phyloP scores from a whole-genome alignment of 75 land plant species.

The Pinus taeda region DNA sequence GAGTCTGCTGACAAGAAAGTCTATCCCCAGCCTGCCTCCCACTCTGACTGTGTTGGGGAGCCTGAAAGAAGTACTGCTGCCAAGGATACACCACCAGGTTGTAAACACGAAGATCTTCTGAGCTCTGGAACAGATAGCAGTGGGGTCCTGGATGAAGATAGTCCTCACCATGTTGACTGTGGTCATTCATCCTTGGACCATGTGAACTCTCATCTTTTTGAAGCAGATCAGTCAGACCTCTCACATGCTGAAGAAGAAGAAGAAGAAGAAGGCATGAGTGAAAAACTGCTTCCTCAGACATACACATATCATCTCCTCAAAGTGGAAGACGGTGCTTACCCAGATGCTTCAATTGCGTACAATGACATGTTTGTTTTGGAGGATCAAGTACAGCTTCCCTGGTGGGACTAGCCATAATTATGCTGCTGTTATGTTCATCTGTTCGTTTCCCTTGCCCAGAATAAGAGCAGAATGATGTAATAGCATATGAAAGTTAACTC shows the following conservation, averaged over 20 bases:
- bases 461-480: not conserved
- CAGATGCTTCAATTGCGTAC: slow-evolving; percentile 13
- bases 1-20: slow-evolving; percentile 2
- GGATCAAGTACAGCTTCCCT: slow-evolving; percentile 19
- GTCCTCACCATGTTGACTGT: slow-evolving; percentile 27
- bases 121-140: slow-evolving; percentile 33
- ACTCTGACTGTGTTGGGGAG: slow-evolving; percentile 23
- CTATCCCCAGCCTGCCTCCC: slow-evolving; percentile 6
- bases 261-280: slow-evolving; percentile 26
- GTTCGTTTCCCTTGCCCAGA: not conserved
- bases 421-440: not conserved
- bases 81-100: not conserved
- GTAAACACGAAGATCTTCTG: slow-evolving; percentile 36
- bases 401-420: slow-evolving; percentile 31
- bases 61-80: slow-evolving; percentile 7
- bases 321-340: slow-evolving; percentile 21
- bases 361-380: slow-evolving; percentile 21
- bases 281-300: slow-evolving; percentile 8
- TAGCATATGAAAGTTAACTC: not conserved
- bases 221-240: slow-evolving; percentile 25
- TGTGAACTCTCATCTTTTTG: slow-evolving; percentile 23
- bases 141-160: slow-evolving; percentile 32
- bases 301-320: slow-evolving; percentile 20
- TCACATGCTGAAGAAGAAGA: slow-evolving; percentile 24
- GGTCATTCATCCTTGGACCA: slow-evolving; percentile 18